phyloP scores from a whole-genome alignment of 805 yeast species.

The Candida krabiensis region DNA sequence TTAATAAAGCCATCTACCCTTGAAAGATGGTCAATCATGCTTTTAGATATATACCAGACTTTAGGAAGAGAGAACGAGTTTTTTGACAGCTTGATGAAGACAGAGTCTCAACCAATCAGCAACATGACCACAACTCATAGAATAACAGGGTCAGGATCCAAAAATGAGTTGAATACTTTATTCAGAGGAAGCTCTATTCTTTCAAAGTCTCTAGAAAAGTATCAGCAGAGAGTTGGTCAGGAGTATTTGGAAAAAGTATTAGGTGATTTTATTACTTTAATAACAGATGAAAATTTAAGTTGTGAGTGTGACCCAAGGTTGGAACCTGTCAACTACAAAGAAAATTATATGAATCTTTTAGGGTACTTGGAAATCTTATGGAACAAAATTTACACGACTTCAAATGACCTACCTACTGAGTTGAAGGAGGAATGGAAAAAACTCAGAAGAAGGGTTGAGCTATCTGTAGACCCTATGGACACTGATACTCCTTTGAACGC shows the following conservation, averaged over 20 bases:
- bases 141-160: constrained; percentile 32
- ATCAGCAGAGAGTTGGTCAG: constrained; percentile 73
- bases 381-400: constrained; percentile 61
- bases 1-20: constrained; percentile 35
- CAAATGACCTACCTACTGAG: constrained; percentile 71
- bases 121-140: constrained; percentile 43
- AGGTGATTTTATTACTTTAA: constrained; percentile 61
- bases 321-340: constrained; percentile 35
- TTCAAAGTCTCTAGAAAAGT: constrained; percentile 78
- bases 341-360: constrained; percentile 39
- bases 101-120: constrained; percentile 57
- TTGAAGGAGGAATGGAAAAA: constrained; percentile 64
- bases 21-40: constrained; percentile 55
- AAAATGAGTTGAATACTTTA: constrained; percentile 55
- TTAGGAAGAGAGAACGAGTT: constrained; percentile 67
- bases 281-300: constrained; percentile 47
- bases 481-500: constrained; percentile 59
- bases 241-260: constrained; percentile 73
- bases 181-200: constrained; percentile 86
- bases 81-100: constrained; percentile 67
- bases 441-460: constrained; percentile 63
- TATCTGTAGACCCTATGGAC: constrained; percentile 57
- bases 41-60: constrained; percentile 74
- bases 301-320: constrained; percentile 82
- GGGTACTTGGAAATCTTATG: constrained; percentile 56